phyloP scores from a whole-genome alignment of 2,329 filamentous ascomycete genomes.

The Fonsecaea multimorphosa region DNA sequence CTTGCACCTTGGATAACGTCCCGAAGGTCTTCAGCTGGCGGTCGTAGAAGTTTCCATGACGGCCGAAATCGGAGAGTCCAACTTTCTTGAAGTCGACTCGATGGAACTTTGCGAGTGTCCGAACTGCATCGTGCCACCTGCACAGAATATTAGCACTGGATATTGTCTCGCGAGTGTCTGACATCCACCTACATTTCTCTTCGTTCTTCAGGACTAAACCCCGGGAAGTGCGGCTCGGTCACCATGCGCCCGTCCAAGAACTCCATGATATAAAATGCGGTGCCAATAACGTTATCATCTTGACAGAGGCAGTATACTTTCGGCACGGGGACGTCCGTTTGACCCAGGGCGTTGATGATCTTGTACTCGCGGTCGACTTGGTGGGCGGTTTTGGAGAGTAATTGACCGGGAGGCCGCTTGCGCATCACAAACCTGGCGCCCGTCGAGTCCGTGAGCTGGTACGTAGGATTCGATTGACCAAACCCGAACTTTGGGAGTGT shows the following conservation, averaged over 20 bases:
- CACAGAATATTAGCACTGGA: slow-evolving; percentile 6
- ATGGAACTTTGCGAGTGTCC: slow-evolving; percentile 85
- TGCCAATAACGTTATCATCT: slow-evolving; percentile 79
- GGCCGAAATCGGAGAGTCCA: slow-evolving; percentile 75
- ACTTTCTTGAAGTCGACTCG: slow-evolving; percentile 70
- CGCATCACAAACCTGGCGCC: slow-evolving; percentile 82
- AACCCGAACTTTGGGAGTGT: slow-evolving; percentile 78
- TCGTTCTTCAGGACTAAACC: slow-evolving; percentile 70
- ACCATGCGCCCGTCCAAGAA: slow-evolving; percentile 94
- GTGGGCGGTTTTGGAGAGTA: slow-evolving; percentile 92
- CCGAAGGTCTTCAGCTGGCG: slow-evolving; percentile 85
- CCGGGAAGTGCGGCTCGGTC: slow-evolving; percentile 83
- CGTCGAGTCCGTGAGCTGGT: slow-evolving; percentile 78
- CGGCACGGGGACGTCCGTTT: slow-evolving; percentile 84
- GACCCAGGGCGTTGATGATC: slow-evolving; percentile 81
- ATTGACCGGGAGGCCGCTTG: slow-evolving; percentile 95
- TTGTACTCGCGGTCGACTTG: slow-evolving; percentile 95
- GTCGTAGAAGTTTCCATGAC: slow-evolving; percentile 76
- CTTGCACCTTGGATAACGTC: slow-evolving; percentile 79
- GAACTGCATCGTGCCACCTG: slow-evolving; percentile 82
- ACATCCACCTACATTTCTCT: slow-evolving; percentile 66
- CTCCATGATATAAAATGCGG: slow-evolving; percentile 96
- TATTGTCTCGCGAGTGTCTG: not conserved
- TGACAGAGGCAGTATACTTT: slow-evolving; percentile 84
- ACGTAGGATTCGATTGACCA: slow-evolving; percentile 96